These are phyloP conservation scores for Potentilla sterilis DNA, from an alignment of 306 rosid genomes.

Conservation along the genomic window DNA sequence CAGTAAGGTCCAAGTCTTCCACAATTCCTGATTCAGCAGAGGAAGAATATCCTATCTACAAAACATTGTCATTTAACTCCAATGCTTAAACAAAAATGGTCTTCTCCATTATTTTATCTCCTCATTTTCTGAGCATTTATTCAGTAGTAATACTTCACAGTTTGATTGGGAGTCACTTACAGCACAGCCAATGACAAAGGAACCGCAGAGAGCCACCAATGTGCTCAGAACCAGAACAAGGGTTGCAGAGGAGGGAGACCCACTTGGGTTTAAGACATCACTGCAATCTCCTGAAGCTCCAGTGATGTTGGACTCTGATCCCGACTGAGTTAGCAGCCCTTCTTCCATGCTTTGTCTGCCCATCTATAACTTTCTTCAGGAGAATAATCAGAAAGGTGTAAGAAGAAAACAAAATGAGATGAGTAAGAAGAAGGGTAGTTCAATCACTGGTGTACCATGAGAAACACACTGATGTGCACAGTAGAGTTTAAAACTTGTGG, in stretches of 20 bases:
- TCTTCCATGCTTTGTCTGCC: conserved; percentile 2
- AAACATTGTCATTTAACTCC: not conserved
- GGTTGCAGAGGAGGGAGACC: conserved; percentile 9
- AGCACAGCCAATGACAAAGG: conserved; percentile 8
- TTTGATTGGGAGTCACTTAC: conserved; percentile 8
- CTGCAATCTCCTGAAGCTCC: not conserved
- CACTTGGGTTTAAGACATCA: not conserved
- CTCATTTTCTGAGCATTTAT: not conserved
- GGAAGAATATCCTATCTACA: conserved; percentile 40
- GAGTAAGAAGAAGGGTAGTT: too few species aligned
- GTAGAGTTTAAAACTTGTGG: not conserved
- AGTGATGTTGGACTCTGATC: not conserved
- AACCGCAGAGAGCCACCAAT: conserved; percentile 1
- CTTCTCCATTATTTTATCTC: not conserved
- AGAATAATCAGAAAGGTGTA: not conserved
- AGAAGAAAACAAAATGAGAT: not conserved
- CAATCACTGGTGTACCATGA: too few species aligned
- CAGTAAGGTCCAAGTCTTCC: conserved; percentile 37
- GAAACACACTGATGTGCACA: too few species aligned
- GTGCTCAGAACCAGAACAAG: conserved; percentile 17
- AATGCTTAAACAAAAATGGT: too few species aligned
- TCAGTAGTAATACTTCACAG: not conserved
- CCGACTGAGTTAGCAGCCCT: not conserved
- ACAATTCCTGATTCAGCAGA: conserved; percentile 35
- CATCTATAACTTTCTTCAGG: not conserved